Conservation (phyloP, 2,329 filamentous ascomycete genomes). For the Fusarium virguliforme region DNA sequence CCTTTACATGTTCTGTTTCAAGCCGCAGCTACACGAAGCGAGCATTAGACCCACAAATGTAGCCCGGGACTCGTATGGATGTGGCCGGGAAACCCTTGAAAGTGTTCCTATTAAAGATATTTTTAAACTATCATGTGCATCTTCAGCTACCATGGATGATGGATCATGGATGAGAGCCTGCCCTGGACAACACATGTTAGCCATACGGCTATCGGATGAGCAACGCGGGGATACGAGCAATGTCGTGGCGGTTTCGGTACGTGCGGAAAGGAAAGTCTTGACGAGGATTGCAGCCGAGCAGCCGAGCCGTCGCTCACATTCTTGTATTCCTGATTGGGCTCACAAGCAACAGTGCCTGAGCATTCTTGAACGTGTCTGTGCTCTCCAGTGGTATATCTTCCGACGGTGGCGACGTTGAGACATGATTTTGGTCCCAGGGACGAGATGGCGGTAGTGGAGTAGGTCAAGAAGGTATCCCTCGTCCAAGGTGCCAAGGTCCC, state of each 20-base stretch:
- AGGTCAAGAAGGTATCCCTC: background rate
- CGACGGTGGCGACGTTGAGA: background rate
- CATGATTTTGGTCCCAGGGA: background rate
- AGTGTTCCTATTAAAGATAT: background rate
- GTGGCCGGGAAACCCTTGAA: background rate
- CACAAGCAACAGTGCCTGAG: background rate
- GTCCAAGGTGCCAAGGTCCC: background rate
- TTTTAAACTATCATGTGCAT: background rate
- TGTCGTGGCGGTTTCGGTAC: background rate
- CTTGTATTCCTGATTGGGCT: background rate
- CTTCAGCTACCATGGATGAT: background rate
- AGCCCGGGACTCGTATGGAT: background rate
- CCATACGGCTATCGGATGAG: background rate
- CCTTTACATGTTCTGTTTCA: background rate
- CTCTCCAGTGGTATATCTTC: background rate
- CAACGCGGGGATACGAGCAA: background rate
- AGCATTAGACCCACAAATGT: background rate
- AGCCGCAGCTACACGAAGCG: background rate
- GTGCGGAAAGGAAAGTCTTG: background rate
- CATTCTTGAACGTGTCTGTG: background rate
- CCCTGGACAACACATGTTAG: background rate
- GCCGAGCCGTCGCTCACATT: background rate
- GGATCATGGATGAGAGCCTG: background rate
- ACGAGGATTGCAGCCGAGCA: background rate
- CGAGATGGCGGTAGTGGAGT: background rate